A percentile compares a stretch with the other conserved stretches of the same genome.
phyloP scores from a whole-genome alignment of 2,329 filamentous ascomycete species.

The Sporothrix humicola region DNA sequence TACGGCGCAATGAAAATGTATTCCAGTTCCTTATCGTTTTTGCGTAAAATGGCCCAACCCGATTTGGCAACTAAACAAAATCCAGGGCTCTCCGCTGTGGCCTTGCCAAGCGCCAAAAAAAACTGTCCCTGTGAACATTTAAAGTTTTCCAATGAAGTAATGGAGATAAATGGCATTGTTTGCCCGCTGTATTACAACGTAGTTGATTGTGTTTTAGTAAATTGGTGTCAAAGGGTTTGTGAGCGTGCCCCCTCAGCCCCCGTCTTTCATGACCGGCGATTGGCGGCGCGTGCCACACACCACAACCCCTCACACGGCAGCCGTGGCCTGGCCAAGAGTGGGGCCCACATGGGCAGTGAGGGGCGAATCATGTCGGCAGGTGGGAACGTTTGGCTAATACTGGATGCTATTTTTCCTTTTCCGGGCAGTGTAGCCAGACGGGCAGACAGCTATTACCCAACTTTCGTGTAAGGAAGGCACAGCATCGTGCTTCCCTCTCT shows the following conservation, averaged over 20 bases:
- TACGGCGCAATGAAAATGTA: slow-evolving; percentile 32
- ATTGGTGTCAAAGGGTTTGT: too few species aligned
- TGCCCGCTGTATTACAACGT: background rate
- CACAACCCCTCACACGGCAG: background rate
- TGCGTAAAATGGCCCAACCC: background rate
- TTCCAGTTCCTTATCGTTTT: background rate
- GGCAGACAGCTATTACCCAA: background rate
- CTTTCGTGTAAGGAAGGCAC: background rate
- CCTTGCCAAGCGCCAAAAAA: background rate
- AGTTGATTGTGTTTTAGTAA: too few species aligned
- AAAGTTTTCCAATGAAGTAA: background rate
- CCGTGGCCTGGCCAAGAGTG: background rate
- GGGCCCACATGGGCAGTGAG: background rate
- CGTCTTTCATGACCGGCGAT: background rate
- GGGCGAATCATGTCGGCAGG: background rate
- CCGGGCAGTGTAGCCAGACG: background rate
- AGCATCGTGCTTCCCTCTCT: background rate
- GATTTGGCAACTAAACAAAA: slow-evolving; percentile 22
- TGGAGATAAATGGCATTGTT: background rate
- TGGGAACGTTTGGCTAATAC: slow-evolving; percentile 7
- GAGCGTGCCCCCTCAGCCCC: too few species aligned
- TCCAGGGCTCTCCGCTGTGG: background rate
- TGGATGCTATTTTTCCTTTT: background rate
- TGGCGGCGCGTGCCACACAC: slow-evolving; percentile 18
- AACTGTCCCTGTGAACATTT: slow-evolving; percentile 14